Evolutionary conservation across 768 basidiomycete species (phyloP).

Genomic region (Sarcodon sp.): DNA sequence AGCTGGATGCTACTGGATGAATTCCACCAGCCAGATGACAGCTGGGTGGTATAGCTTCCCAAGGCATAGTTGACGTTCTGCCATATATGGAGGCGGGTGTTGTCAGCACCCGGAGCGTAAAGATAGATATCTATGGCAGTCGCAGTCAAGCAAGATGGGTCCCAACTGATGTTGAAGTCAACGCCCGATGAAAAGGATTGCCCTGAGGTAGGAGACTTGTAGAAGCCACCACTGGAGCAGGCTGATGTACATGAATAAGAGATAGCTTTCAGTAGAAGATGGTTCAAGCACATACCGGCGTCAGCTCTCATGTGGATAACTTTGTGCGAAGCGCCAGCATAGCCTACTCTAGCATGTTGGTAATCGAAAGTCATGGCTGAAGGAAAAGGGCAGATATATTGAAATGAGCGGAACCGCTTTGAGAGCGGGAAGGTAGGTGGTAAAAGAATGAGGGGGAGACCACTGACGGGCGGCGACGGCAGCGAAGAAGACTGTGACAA

Average conservation of each 20-base stretch:
- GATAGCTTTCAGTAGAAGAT: neutral
- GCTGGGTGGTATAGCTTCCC: slow-evolving; percentile 34
- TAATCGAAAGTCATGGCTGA: neutral
- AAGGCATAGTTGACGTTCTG: slow-evolving; percentile 29
- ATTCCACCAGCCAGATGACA: slow-evolving; percentile 68
- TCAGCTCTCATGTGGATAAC: neutral
- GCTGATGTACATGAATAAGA: slow-evolving; percentile 14
- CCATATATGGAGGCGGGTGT: slow-evolving; percentile 45
- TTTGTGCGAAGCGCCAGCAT: neutral
- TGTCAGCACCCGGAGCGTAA: slow-evolving; percentile 30
- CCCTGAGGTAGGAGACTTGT: slow-evolving; percentile 38
- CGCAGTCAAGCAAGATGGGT: slow-evolving; percentile 40
- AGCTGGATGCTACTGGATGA: slow-evolving; percentile 30
- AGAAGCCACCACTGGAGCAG: slow-evolving; percentile 50
- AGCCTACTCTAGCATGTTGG: neutral
- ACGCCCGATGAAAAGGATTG: slow-evolving; percentile 30
- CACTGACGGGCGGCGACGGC: neutral
- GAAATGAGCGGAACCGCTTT: neutral
- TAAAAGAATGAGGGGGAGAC: neutral
- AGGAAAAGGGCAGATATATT: neutral
- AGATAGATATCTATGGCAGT: slow-evolving; percentile 56
- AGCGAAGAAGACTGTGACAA: too few relatives aligned
- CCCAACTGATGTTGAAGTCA: slow-evolving; percentile 51
- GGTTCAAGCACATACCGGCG: neutral
- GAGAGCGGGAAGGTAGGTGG: neutral